Base-by-base conservation (phyloP, 2,329 filamentous ascomycete genomes). In the Beauveria australis region DNA sequence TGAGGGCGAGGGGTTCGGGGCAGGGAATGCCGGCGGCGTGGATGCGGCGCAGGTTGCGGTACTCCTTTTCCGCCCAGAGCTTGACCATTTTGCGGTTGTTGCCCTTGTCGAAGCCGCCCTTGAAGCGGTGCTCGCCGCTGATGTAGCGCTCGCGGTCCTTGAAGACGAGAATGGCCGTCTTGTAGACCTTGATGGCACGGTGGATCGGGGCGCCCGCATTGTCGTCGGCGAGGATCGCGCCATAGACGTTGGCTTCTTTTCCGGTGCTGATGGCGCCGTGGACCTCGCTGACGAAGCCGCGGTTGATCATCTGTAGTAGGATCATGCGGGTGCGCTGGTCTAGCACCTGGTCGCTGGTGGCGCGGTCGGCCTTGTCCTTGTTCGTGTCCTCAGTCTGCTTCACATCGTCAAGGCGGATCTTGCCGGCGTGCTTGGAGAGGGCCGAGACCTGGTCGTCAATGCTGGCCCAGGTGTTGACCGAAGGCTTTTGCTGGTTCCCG, bases 51-150 rank as follows among this genome's bases (percentile, higher is more conserved):
- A 99, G 75, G 75, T 99, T 99, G 47, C 94, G 85, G 78, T 95
- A 96, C 76, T 99, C 94, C 76, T 99, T 99, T 76, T 99, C 93
- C 0, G 95, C 95, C 94, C 94, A 99, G 26, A 97, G 81, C 75
- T 96, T 96, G 66, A 99, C 93, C 93, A 97, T 97, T 66, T 93
- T 92, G 53, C 92, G 85, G 77, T 92, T 96, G 76, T 92, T 96
- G 66, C 89, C 89, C 79, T 97, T 97, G 76, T 93, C 94, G 72
- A 93, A 94, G 54, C 93, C 93, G 63, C 86, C 82, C 67, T 91
- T 85, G 79, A 99, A 99, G 26, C 94, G 83, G 75, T 92, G 92
- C 75, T 99, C 94, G 66, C 94, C 94, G 1, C 89, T 89, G 64
- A 99, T 94, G 74, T 99, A 99, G 69, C 92, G 89, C 75, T 97